Conservation (phyloP, 2,329 filamentous ascomycete genomes). For the Leptodontidium sp. region DNA sequence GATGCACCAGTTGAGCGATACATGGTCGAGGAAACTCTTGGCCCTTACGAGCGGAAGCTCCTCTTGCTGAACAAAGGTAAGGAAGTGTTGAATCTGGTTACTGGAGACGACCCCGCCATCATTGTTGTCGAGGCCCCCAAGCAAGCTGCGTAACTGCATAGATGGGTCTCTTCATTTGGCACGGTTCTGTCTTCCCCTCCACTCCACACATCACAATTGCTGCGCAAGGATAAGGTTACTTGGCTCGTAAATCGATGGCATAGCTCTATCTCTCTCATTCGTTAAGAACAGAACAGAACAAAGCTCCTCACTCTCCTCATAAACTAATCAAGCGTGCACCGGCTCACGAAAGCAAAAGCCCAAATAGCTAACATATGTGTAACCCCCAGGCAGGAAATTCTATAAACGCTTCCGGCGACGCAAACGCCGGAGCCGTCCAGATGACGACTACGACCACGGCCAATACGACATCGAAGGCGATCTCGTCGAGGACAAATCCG, state of each 20-base stretch:
- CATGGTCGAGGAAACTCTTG: conserved; percentile 62
- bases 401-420: conserved; percentile 25
- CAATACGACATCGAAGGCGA: conserved; percentile 23
- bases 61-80: conserved; percentile 51
- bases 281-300: background rate
- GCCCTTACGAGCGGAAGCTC: conserved; percentile 60
- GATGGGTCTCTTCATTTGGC: background rate
- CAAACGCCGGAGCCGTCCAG: conserved; percentile 17
- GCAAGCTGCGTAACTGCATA: background rate
- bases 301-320: background rate
- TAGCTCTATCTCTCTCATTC: conserved; percentile 3
- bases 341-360: background rate
- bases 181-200: background rate
- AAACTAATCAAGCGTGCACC: background rate
- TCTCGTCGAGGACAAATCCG: conserved; percentile 13
- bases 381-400: conserved; percentile 24
- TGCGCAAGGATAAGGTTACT: background rate
- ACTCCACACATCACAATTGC: background rate
- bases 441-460: conserved; percentile 21
- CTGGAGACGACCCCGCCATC: background rate
- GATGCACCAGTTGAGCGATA: conserved; percentile 52
- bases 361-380: conserved; percentile 15
- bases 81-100: conserved; percentile 4
- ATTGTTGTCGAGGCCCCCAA: background rate
- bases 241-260: background rate